A percentile compares a stretch with the other conserved stretches of the same genome.
Evolutionary conservation across 2,329 filamentous ascomycete species (phyloP).

Genomic region (Elsinoe ampelina): DNA sequence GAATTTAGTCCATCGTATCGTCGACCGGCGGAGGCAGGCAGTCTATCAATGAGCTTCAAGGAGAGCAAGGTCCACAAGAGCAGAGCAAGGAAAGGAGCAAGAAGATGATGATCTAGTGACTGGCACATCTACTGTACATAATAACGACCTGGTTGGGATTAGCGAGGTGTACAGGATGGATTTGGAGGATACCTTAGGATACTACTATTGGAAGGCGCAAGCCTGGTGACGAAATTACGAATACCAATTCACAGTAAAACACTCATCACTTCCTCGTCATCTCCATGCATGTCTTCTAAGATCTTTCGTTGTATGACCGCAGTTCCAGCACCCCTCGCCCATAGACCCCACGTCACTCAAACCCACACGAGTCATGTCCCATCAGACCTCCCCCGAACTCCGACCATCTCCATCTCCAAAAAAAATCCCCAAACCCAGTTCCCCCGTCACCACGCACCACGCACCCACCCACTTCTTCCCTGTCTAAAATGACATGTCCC

Average conservation of each 20-base stretch:
- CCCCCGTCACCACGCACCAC: not conserved
- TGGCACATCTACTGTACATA: slow-evolving; percentile 6
- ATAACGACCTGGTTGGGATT: not conserved
- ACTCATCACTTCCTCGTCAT: not conserved
- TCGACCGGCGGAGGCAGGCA: slow-evolving; percentile 13
- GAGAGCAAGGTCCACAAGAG: slow-evolving; percentile 10
- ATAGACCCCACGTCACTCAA: not conserved
- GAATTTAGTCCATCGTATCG: slow-evolving; percentile 3
- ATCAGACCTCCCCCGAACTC: not conserved
- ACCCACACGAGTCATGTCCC: not conserved
- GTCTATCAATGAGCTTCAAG: slow-evolving; percentile 6
- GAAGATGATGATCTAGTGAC: not conserved
- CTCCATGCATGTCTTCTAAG: not conserved
- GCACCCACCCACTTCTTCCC: not conserved
- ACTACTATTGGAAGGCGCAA: not conserved
- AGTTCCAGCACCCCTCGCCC: no score
- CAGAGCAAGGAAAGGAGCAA: slow-evolving; percentile 2
- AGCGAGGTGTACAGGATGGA: not conserved
- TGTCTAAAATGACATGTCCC: not conserved
- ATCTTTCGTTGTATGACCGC: not conserved
- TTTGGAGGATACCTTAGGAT: not conserved
- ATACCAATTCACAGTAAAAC: not conserved
- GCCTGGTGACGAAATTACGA: not conserved
- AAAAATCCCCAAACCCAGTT: not conserved
- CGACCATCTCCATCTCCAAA: slow-evolving; percentile 1